These are phyloP conservation scores for Fusarium sp. DNA, from an alignment of 2,329 filamentous ascomycete species.

Conservation along the genomic window DNA sequence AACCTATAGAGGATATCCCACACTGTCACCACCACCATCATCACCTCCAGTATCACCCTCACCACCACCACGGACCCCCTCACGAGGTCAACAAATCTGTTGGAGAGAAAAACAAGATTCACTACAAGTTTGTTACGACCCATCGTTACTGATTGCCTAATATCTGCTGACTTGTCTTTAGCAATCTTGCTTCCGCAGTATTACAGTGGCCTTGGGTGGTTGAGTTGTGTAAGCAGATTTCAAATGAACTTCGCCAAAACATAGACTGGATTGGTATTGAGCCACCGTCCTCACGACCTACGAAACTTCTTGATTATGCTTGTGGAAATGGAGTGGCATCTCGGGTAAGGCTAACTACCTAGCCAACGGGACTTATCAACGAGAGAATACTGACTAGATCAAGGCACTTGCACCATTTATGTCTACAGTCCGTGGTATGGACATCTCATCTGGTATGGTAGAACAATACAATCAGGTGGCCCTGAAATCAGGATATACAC, in stretches of 20 bases:
- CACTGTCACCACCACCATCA: conserved; percentile 39
- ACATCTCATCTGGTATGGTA: conserved; percentile 50
- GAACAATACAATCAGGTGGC: conserved; percentile 49
- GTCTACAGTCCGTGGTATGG: conserved; percentile 48
- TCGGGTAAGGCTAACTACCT: conserved; percentile 31
- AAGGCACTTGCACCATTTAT: conserved; percentile 50
- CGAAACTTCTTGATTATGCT: conserved; percentile 48
- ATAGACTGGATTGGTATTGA: conserved; percentile 44
- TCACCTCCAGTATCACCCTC: conserved; percentile 37
- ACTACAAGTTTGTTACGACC: conserved; percentile 40
- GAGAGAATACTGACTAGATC: conserved; percentile 1
- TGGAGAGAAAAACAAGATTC: conserved; percentile 43
- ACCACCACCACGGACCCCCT: conserved; percentile 35
- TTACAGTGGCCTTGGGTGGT: conserved; percentile 43
- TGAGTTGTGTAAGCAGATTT: conserved; percentile 42
- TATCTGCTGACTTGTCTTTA: conserved; percentile 3
- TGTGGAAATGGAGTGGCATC: conserved; percentile 48
- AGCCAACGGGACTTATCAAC: fast-evolving
- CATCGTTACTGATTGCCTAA: fast-evolving
- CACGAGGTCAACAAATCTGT: conserved; percentile 27
- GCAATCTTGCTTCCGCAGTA: conserved; percentile 28
- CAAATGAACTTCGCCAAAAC: conserved; percentile 41
- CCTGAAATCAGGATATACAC: conserved; percentile 34
- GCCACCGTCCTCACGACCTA: conserved; percentile 5
- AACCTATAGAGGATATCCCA: conserved; percentile 18